Percentiles rank a stretch among this genome's conserved stretches.
phyloP scores from a whole-genome alignment of 2,329 filamentous ascomycete species.

The Fusarium hainanense region DNA sequence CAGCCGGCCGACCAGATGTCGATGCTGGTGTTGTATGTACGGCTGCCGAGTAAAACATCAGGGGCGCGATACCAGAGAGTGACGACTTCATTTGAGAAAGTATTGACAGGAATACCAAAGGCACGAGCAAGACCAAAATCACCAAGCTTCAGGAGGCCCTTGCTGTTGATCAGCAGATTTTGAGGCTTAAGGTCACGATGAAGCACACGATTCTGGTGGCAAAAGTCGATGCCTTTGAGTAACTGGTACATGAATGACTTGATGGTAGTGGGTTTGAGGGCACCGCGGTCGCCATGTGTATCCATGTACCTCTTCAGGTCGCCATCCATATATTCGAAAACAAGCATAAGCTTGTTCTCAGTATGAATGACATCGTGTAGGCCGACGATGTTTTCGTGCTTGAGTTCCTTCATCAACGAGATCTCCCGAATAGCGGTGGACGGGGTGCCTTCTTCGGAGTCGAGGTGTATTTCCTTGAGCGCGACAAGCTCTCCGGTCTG shows the following conservation, averaged over 20 bases:
- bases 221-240: conserved; percentile 94
- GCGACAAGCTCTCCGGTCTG: conserved; percentile 97
- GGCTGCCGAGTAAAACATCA: conserved; percentile 90
- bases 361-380: conserved; percentile 99
- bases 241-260: conserved; percentile 99
- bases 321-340: conserved; percentile 99
- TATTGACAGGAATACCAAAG: conserved; percentile 97
- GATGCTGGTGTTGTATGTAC: conserved; percentile 99
- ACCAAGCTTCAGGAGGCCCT: conserved; percentile 89
- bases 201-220: conserved; percentile 95
- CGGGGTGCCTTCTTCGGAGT: conserved; percentile 97
- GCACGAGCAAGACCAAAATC: conserved; percentile 95
- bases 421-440: conserved; percentile 98
- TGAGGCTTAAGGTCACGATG: conserved; percentile 97
- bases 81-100: conserved; percentile 97
- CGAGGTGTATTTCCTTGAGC: conserved; percentile 97
- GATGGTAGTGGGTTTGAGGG: conserved; percentile 88
- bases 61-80: conserved; percentile 98
- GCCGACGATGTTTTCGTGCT: conserved; percentile 97
- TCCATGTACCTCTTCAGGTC: conserved; percentile 99
- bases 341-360: conserved; percentile 99
- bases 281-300: conserved; percentile 86
- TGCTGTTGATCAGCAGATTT: conserved; percentile 93
- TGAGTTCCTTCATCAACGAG: conserved; percentile 98
- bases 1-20: conserved; percentile 99